Conservation (phyloP, 2,329 filamentous ascomycete species). For the Sporothrix euskadiensis region DNA sequence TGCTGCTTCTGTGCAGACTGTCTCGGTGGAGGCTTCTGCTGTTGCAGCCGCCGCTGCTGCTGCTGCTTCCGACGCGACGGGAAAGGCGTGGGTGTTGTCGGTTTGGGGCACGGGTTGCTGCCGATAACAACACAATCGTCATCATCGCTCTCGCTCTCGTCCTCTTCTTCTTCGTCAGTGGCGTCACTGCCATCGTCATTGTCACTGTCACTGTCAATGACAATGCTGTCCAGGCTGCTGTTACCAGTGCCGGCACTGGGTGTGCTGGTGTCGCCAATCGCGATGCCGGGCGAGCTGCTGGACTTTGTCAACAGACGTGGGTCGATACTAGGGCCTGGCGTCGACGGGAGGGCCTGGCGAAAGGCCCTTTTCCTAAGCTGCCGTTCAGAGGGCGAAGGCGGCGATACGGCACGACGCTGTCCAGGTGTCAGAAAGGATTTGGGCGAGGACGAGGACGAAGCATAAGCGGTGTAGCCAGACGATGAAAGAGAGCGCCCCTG, state of each 20-base stretch:
- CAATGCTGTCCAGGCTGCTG: no score
- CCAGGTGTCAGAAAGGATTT: background rate
- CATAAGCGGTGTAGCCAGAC: background rate
- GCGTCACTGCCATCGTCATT: background rate
- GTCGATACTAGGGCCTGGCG: background rate
- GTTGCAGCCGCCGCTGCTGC: background rate
- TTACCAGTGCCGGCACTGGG: background rate
- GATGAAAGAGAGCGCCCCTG: background rate
- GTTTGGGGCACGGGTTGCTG: background rate
- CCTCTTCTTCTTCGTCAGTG: background rate
- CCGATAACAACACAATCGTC: background rate
- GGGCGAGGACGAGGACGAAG: background rate
- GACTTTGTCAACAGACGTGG: background rate
- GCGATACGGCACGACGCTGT: background rate
- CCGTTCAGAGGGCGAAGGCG: constrained; percentile 2
- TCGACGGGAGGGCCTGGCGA: background rate
- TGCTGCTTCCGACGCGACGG: background rate
- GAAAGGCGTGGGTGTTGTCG: background rate
- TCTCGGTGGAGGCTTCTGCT: background rate
- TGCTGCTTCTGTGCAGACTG: background rate
- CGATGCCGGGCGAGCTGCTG: background rate
- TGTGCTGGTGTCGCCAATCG: background rate
- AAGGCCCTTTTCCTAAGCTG: background rate
- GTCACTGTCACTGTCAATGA: background rate
- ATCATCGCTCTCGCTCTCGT: background rate